Percentiles rank a stretch among this genome's conserved stretches.
Evolutionary conservation across 331 rosid species (phyloP).

Genomic region (Spiraea crenata): DNA sequence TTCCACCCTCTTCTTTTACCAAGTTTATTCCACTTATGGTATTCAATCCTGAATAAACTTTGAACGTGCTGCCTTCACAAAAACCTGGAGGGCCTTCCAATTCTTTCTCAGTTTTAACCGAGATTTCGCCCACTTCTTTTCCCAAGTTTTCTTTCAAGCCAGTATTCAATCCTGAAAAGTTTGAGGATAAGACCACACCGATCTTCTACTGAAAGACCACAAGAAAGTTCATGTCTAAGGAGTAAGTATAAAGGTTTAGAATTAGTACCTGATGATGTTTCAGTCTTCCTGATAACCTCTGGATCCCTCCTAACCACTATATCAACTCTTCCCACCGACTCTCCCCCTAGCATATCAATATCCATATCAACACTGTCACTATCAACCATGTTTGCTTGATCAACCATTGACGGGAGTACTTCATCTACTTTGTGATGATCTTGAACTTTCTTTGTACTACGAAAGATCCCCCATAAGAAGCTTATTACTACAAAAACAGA

Average conservation of each 20-base stretch:
- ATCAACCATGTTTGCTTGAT: neutral
- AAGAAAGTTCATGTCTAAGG: conserved; percentile 1
- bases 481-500: conserved; percentile 33
- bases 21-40: neutral
- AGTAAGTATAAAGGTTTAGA: neutral
- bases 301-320: conserved; percentile 14
- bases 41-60: no score
- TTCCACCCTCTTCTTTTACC: neutral
- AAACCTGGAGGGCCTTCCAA: neutral
- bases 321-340: conserved; percentile 36
- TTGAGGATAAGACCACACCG: neutral
- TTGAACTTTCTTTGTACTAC: conserved; percentile 6
- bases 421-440: neutral
- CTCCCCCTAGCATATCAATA: conserved; percentile 52
- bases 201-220: neutral
- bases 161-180: neutral
- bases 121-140: neutral
- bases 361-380: conserved; percentile 42
- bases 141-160: neutral
- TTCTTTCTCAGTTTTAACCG: neutral
- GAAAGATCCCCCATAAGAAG: conserved; percentile 68
- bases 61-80: neutral
- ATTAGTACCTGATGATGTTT: neutral
- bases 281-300: neutral
- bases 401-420: neutral